A percentile compares a stretch with the other conserved stretches of the same genome.
Conservation (phyloP, 2,329 filamentous ascomycete genomes). For the Mycosphaerelloides madeirae region DNA sequence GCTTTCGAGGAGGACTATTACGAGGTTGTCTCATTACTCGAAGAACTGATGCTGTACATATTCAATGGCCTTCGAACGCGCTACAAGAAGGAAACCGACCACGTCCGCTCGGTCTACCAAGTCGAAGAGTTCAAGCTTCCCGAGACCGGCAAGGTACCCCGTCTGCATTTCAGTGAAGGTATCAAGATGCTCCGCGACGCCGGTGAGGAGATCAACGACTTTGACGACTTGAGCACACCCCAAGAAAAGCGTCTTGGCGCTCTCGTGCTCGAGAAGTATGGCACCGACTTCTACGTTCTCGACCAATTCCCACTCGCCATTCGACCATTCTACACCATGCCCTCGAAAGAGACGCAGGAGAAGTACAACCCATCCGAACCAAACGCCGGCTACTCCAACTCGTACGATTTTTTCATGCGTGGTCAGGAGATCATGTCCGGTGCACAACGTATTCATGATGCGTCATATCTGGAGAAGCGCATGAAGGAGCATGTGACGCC, state of each 20-base stretch:
- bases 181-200: constrained; percentile 73
- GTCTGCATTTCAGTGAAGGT: constrained; percentile 72
- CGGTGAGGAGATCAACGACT: constrained; percentile 69
- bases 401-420: constrained; percentile 68
- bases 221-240: constrained; percentile 73
- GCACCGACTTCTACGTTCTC: constrained; percentile 92
- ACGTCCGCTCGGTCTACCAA: constrained; percentile 68
- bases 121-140: constrained; percentile 74
- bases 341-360: constrained; percentile 59
- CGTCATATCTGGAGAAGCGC: constrained; percentile 53
- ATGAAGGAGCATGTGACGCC: constrained; percentile 55
- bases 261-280: constrained; percentile 80
- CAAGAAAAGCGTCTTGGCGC: constrained; percentile 86
- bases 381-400: constrained; percentile 56
- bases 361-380: constrained; percentile 39
- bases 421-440: constrained; percentile 65
- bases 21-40: constrained; percentile 68
- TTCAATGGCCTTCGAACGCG: constrained; percentile 67
- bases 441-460: constrained; percentile 61
- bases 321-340: constrained; percentile 88
- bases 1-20: constrained; percentile 74
- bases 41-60: constrained; percentile 71
- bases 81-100: constrained; percentile 67
- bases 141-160: constrained; percentile 66
- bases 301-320: constrained; percentile 92